Evolutionary conservation across 495 filamentous ascomycete genomes (phyloP), one percentile per base, ranked within the genome.

Genomic region (Cercophora samala): DNA sequence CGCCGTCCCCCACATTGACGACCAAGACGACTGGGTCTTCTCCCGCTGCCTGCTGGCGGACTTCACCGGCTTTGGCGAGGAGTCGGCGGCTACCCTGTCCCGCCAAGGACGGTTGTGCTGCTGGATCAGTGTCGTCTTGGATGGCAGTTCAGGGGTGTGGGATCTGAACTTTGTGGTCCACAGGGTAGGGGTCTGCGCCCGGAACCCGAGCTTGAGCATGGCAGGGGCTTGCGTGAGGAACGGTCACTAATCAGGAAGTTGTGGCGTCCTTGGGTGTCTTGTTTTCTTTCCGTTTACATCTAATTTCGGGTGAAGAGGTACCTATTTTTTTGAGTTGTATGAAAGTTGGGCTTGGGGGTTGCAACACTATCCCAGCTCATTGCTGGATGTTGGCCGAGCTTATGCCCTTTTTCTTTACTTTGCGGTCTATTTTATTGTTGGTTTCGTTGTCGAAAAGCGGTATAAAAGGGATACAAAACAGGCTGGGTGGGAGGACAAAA

Each of bases 11-110:
- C 72, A 76, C 65, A 70, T 70, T 52, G 74, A 76, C 65, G 74
- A 76, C 66, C 62, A 62, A 24, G 60, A 69, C 63, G 72, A 74
- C 17, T 76, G 72, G 74, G 74, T 74, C 26, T 71, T 65, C 53
- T 70, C 74, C 13, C 72, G 74, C 42, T 76, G 72, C 59, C 21
- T 74, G 6, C 63, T 73, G 60, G 55, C 70, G 17, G 74, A 74
- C 51, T 76, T 76, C 59, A 71, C 74, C 11, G 70, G 58, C 25
- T 29, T 76, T n/a, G 56, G 64, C 55, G 69, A 68, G 32, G 69
- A 69, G 32, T 65, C 73, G 24, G 74, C 74, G 19, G 58, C 64
- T 29, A 24, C 4, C 11, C 53, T 71, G 24, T 74, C 74, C 15
- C 32, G 26, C n/a, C 42, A 66, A 21, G 72, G 68, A 17, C n/a